phyloP scores from a whole-genome alignment of 495 filamentous ascomycete genomes.

The Copromyces sp. region DNA sequence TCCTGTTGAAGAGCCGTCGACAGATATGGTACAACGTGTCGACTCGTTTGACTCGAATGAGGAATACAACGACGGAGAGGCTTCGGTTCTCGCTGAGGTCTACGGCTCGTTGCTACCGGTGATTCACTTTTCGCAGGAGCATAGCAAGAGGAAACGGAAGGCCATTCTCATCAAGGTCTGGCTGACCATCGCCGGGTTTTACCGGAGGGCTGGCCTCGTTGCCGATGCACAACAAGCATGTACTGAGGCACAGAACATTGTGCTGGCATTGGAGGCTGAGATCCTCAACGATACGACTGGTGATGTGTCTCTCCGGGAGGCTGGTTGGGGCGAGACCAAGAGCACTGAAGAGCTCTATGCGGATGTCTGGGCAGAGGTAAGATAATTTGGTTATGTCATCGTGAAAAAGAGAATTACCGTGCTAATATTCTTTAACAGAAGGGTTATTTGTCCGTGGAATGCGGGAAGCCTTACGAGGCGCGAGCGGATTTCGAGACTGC shows the following conservation, averaged over 20 bases:
- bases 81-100: neutral
- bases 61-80: conserved; percentile 6
- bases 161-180: conserved; percentile 68
- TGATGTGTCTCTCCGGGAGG: conserved; percentile 40
- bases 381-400: conserved; percentile 8
- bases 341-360: conserved; percentile 70
- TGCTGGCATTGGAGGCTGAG: conserved; percentile 44
- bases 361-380: conserved; percentile 66
- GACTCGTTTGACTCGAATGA: conserved; percentile 20
- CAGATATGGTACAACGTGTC: conserved; percentile 14
- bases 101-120: conserved; percentile 27
- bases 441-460: conserved; percentile 55
- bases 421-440: conserved; percentile 41
- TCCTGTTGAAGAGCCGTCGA: neutral
- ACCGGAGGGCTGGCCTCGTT: conserved; percentile 67
- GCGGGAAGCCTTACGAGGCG: conserved; percentile 54
- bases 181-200: conserved; percentile 80
- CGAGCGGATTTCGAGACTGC: conserved; percentile 69
- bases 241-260: conserved; percentile 67
- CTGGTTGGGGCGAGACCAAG: conserved; percentile 64
- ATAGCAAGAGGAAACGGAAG: conserved; percentile 46
- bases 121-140: conserved; percentile 40
- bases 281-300: conserved; percentile 40
- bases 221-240: conserved; percentile 71
- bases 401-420: neutral